These are phyloP conservation scores for Russula virescens DNA, from an alignment of 768 basidiomycete species.

Conservation along the genomic window DNA sequence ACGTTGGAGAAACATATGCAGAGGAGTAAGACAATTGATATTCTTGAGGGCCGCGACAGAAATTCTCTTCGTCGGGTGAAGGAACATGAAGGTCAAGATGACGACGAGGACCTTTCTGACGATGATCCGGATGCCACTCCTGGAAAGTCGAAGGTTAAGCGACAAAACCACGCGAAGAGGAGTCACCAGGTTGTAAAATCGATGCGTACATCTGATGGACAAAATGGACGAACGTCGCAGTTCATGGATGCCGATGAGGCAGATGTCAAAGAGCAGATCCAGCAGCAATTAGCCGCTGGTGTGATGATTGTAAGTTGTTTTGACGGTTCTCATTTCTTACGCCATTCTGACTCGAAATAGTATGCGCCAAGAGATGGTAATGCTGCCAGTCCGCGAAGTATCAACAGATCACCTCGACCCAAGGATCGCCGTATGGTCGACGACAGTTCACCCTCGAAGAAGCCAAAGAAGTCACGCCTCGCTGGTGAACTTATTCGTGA, in stretches of 20 bases:
- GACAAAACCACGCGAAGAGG: constrained; percentile 32
- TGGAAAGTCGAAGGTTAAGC: constrained; percentile 45
- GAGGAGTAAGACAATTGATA: constrained; percentile 76
- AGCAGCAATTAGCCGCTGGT: constrained; percentile 74
- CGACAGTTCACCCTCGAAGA: constrained; percentile 39
- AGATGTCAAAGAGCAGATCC: constrained; percentile 79
- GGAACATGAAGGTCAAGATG: constrained; percentile 32
- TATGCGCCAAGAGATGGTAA: constrained; percentile 56
- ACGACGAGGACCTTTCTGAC: constrained; percentile 41
- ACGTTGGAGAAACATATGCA: constrained; percentile 78
- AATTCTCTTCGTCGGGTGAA: constrained; percentile 28
- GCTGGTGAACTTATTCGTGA: constrained; percentile 38
- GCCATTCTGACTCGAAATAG: constrained; percentile 32
- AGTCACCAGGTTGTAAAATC: constrained; percentile 30
- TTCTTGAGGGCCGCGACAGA: constrained; percentile 67
- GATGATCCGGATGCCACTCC: constrained; percentile 55
- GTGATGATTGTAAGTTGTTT: constrained; percentile 55
- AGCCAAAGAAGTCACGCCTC: constrained; percentile 35
- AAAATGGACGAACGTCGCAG: constrained; percentile 62
- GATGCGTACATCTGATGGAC: constrained; percentile 37
- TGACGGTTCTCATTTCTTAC: background rate
- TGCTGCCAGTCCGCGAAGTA: constrained; percentile 59
- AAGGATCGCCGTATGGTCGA: constrained; percentile 34
- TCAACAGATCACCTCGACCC: constrained; percentile 62
- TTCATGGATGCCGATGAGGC: constrained; percentile 89